Base-by-base conservation (phyloP, 768 basidiomycete species). In the Leccinum pellstonianum region DNA sequence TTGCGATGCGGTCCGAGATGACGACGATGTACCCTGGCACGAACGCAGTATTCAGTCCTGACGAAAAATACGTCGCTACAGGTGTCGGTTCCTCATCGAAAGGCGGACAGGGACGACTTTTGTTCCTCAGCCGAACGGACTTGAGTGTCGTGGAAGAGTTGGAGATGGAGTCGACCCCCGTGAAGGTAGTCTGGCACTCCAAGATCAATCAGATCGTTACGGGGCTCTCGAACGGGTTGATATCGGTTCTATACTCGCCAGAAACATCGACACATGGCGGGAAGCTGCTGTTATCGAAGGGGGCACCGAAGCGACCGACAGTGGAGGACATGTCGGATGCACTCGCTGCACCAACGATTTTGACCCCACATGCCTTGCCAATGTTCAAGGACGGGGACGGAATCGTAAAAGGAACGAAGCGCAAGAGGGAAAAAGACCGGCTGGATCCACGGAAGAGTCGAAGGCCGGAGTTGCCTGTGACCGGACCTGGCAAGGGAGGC, bases 131-230 rank as follows among this genome's bases (percentile, higher is more conserved):
- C 59, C 87, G 87, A 69, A 83, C 87, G 58, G 82, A 80, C 41
- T 75, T 97, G 48, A 86, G 87, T 61, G 81, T 87, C 52, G 85
- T 79, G 55, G 88, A 88, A 75, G 80, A 81, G 47, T 66, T 93
- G 48, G 83, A 81, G 57, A 83, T 91, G 66, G 87, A 86, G 48
- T 81, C 87, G 25, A 90, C 87, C 37, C 94, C 97, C 10, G 91
- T 99, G 58, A 90, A 88, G 69, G 91, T 98, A 3, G 76, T 83
- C 27, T 99, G 97, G 97, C 97, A 98, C 77, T 85, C 92, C 6
- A 93, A 91, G 75, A 98, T 99, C 80, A 99, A 99, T 78, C 73
- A 98, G 90, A 91, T 99, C 68, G 79, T 98, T 59, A 82, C 91
- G 41, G 91, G 94, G 3, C 81, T 95, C 50, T 90, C 97, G 15